Conservation (phyloP, 2,329 filamentous ascomycete genomes). For the Botrytis paeoniae region DNA sequence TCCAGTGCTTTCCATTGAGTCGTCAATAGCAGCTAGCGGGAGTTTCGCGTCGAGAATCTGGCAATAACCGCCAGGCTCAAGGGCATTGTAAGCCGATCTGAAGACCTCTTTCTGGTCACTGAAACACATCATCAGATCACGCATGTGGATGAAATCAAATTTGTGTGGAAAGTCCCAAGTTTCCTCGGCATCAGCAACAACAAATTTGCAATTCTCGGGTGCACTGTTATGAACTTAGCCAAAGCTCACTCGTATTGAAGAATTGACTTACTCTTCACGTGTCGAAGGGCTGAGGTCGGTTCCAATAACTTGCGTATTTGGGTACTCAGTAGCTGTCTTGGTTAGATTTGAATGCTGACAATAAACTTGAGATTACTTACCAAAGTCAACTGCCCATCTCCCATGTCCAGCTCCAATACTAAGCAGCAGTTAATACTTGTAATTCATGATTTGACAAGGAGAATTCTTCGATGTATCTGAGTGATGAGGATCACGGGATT, state of each 20-base stretch:
- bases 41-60: slow-evolving; percentile 24
- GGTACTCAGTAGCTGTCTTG: slow-evolving; percentile 3
- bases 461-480: not conserved
- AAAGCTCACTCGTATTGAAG: not conserved
- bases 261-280: not conserved
- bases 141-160: slow-evolving; percentile 49
- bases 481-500: not conserved
- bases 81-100: slow-evolving; percentile 15
- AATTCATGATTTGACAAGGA: not conserved
- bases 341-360: not conserved
- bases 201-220: slow-evolving; percentile 38
- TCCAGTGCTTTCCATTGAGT: slow-evolving; percentile 28
- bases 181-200: slow-evolving; percentile 51
- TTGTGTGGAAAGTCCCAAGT: slow-evolving; percentile 46
- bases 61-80: slow-evolving; percentile 25
- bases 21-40: slow-evolving; percentile 24
- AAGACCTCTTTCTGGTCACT: slow-evolving; percentile 21
- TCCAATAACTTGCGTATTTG: slow-evolving; percentile 11
- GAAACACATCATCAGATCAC: slow-evolving; percentile 23
- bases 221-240: not conserved
- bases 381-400: slow-evolving; percentile 59
- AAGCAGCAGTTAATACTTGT: not conserved
- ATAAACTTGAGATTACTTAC: slow-evolving; percentile 38
- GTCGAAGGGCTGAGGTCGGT: slow-evolving; percentile 6
- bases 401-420: slow-evolving; percentile 52